Base-by-base conservation (phyloP, 2,329 filamentous ascomycete genomes). In the Exophiala bonariae region DNA sequence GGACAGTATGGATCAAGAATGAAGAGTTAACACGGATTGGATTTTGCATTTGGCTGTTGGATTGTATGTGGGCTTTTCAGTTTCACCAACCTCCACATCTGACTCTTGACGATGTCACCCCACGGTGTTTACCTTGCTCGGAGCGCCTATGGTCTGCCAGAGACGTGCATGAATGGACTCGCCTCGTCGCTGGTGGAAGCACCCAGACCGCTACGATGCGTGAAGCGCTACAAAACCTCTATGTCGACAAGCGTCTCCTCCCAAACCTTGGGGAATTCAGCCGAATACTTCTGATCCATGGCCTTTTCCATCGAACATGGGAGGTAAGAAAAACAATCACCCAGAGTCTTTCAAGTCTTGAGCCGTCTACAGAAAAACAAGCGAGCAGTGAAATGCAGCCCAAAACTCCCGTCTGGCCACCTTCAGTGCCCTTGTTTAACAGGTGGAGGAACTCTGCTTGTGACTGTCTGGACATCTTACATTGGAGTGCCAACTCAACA, bases 401-500 rank as follows among this genome's bases (percentile, higher is more conserved):
- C 1, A 61, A 58, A 14, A 8, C n/a, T 3, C 64, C 61, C 38
- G 59, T 72, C 3, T 77, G 73, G 73, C 65, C 74, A 8, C 75
- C 75, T 4, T 63, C 66, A 3, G 70, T 72, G 13, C 66, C 68
- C 2, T 66, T 69, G 3, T 77, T 71, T 53, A 68, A 68, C 0
- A 74, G 71, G 43, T 70, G 67, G 67, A 63, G 67, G 23, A 70
- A 70, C 47, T 66, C 65, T 44, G 65, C 67, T 10, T 69, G 67
- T 28, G 67, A 70, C 47, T 69, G 66, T 35, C 54, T 82, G 3
- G 79, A 82, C 48, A 70, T 80, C 1, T 65, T 82, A 2, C 78
- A 82, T 54, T 82, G 79, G 78, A 69, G 71, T n/a, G 79, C 78
- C 3, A 80, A 80, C 52, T 73, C 69, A 28, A 71, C 69, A 0